Evolutionary conservation across 805 yeast genomes (phyloP), one percentile per base, ranked within the genome.

Genomic region (Yarrowia bubula): DNA sequence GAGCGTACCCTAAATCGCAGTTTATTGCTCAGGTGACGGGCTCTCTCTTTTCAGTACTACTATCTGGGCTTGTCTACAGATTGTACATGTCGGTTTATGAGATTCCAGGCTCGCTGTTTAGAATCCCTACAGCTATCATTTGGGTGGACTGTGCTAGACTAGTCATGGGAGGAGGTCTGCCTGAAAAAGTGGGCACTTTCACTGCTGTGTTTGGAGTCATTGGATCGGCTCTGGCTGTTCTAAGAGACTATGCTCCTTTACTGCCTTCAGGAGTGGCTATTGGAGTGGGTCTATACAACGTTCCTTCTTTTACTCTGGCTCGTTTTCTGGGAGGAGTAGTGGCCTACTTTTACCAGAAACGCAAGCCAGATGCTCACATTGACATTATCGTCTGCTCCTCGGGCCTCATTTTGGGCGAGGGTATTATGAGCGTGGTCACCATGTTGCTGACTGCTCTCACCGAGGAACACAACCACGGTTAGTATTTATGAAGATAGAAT

Each of bases 121-220:
- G 98, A 66, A 85, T 95, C 39, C 99, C 99, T 4, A 95, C 99
- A 0, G 97, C 98, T 0, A 84, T 91, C 3, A 91, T 93, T 22
- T 93, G 99, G 99, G 87, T 93, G 48, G 98, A 93, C 74, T 92
- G 98, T 74, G 91, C 98, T 0, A 79, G 99, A 65, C 79, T 93
- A 42, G 97, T 93, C 37, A 89, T 93, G 1, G 65, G 65, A n/a
- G 99, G 98, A 1, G 97, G 96, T 0, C 78, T 95, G 28, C 99
- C 99, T 0, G 89, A 91, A 0, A 82, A 83, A 66, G 97, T 92
- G 0, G 71, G 88, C 4, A 66, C 79, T 0, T 85, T 91, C 71
- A 96, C 93, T 0, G 67, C 83, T 1, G 69, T 86, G 0, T 92
- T 92, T 75, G 96, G 87, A 0, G 42, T 83, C 1, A 83, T 92